Evolutionary conservation across 75 land plant genomes (phyloP).

Genomic region (Pseudotsuga menziesii): DNA sequence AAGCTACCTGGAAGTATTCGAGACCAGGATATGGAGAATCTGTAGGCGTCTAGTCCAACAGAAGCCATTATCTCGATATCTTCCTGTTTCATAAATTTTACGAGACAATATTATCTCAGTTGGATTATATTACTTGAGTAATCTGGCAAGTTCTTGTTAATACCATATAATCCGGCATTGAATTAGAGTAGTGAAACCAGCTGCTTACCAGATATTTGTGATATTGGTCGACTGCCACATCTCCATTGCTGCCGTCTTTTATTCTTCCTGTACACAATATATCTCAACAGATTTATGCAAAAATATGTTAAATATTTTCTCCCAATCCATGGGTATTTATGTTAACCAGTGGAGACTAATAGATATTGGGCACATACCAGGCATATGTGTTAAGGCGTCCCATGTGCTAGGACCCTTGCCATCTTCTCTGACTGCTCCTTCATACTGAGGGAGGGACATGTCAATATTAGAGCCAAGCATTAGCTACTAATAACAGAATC

Average conservation of each 20-base stretch:
- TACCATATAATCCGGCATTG: neutral
- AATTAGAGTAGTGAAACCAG: neutral
- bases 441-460: constrained; percentile 28
- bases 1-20: constrained; percentile 58
- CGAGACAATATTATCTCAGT: no score
- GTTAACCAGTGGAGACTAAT: neutral
- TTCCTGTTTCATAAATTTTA: no score
- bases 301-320: no score
- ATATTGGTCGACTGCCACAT: constrained; percentile 44
- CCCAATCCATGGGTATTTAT: no score
- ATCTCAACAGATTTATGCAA: no score
- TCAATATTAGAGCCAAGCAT: no score
- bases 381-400: constrained; percentile 17
- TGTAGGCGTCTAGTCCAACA: constrained; percentile 45
- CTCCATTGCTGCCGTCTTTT: constrained; percentile 40
- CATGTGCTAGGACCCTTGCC: constrained; percentile 14
- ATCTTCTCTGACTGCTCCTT: constrained; percentile 46
- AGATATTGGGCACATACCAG: constrained; percentile 16
- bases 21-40: constrained; percentile 65
- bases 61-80: constrained; percentile 47
- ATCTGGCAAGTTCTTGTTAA: no score
- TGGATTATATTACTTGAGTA: no score
- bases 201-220: constrained; percentile 36
- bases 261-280: constrained; percentile 31
- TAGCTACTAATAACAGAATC: no score